These are phyloP conservation scores for Pilobolus umbonatus DNA, from an alignment of 192 early-diverging fungal species.

Conservation along the genomic window DNA sequence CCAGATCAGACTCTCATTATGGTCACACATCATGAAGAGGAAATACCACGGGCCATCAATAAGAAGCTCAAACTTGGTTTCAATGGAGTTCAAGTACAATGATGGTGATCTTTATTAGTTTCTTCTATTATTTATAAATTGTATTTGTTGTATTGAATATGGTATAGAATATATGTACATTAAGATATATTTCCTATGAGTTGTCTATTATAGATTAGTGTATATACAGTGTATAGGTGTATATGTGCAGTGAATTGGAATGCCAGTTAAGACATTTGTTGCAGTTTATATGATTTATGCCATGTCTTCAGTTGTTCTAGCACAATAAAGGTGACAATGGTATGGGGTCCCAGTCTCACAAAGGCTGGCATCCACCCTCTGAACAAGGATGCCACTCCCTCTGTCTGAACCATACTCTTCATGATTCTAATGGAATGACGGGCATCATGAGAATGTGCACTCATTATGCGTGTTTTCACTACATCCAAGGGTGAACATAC, in stretches of 20 bases:
- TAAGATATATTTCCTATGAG: background rate
- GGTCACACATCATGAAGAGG: conserved; percentile 55
- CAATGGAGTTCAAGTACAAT: conserved; percentile 6
- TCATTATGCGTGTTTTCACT: conserved; percentile 84
- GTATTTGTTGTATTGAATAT: background rate
- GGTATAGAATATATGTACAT: no score
- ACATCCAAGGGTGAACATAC: conserved; percentile 75
- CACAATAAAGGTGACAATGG: conserved; percentile 77
- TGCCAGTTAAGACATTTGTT: background rate
- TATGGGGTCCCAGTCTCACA: conserved; percentile 77
- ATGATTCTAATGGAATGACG: conserved; percentile 20
- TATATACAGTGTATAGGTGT: background rate
- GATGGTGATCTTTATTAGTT: background rate
- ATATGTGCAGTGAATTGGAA: background rate
- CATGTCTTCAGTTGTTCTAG: conserved; percentile 63
- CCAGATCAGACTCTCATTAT: conserved; percentile 47
- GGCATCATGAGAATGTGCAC: conserved; percentile 38
- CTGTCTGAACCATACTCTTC: conserved; percentile 54
- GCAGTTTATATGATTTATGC: conserved; percentile 8
- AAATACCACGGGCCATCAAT: conserved; percentile 40
- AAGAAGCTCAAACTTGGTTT: conserved; percentile 19
- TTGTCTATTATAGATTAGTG: background rate
- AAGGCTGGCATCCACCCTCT: conserved; percentile 87
- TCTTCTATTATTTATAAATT: background rate
- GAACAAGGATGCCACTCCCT: conserved; percentile 73